Evolutionary conservation across 1,139 yeast species (phyloP), one percentile per base, ranked within the genome.

Genomic region (Kurtzmaniella natalensis): DNA sequence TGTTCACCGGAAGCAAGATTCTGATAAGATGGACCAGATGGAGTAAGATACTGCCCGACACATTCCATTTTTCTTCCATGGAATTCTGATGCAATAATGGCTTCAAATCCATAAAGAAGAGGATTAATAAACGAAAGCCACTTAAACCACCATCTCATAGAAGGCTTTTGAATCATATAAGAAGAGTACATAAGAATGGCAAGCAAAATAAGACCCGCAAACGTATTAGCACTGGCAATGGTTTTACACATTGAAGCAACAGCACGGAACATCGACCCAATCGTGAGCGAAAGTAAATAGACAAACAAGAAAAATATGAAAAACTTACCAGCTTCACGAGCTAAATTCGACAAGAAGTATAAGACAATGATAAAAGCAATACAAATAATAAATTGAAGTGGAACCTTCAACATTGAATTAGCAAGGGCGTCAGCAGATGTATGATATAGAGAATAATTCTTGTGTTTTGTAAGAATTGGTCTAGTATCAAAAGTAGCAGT

Each of bases 111-210:
- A 44, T 76, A 78, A 30, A 72, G 56, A 34, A 77, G 53, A 3
- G 84, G 83, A 43, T 78, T 61, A 37, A 76, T 58, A 46, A 75
- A 78, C 4, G 76, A 70, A 27, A 76, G 65, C 84, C 84, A 78
- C 49, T 72, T 70, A 47, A 76, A 76, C 81, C 82, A 77, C 24
- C 79, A 78, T 42, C 69, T 80, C 81, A 78, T 77, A 0, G 71
- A 60, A 6, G 77, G 76, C 31, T 71, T 54, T 45, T 75, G 82
- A 42, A 77, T 66, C 65, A 71, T 68, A 55, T 69, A 76, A 20
- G 78, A 73, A 15, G 78, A 65, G 46, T 76, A 77, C 50, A 73
- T 57, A 37, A 74, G 61, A 30, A 71, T 44, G 2, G 72, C 70
- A 50, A 76, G 52, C 46, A 76, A 56, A 23, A 68, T 39, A 5